These are phyloP conservation scores for Microstegium vimineum DNA, from an alignment of 176 grass and related monocot genomes.

Conservation along the genomic window DNA sequence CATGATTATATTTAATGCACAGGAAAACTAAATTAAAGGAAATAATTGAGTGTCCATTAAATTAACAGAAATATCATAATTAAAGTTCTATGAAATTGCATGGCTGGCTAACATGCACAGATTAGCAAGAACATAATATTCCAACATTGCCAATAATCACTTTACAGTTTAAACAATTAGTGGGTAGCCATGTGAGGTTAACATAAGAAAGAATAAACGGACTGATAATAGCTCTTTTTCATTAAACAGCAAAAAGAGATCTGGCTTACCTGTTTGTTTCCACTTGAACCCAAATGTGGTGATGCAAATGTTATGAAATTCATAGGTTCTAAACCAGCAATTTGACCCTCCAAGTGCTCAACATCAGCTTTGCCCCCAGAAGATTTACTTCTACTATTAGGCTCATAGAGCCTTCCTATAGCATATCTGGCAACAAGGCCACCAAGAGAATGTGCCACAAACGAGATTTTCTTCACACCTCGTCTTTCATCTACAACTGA, in stretches of 20 bases:
- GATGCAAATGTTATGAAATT: slow-evolving; percentile 99
- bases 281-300: slow-evolving; percentile 96
- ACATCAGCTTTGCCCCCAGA: slow-evolving; percentile 33
- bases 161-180: slow-evolving; percentile 13
- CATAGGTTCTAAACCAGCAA: slow-evolving; percentile 89
- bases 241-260: slow-evolving; percentile 22
- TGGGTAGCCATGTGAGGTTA: background rate
- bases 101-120: background rate
- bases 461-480: slow-evolving; percentile 86
- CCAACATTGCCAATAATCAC: background rate
- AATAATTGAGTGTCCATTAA: background rate
- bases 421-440: slow-evolving; percentile 94
- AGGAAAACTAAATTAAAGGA: background rate
- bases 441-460: slow-evolving; percentile 95
- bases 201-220: slow-evolving; percentile 2
- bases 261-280: slow-evolving; percentile 76
- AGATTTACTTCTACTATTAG: slow-evolving; percentile 23
- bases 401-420: slow-evolving; percentile 79
- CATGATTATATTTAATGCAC: background rate
- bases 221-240: slow-evolving; percentile 1
- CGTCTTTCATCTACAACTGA: slow-evolving; percentile 79
- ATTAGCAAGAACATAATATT: slow-evolving; percentile 12
- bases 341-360: slow-evolving; percentile 45
- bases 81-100: background rate
- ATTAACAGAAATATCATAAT: background rate